Base-by-base conservation (phyloP, 208 protist species). In the Leishmania lainsoni region DNA sequence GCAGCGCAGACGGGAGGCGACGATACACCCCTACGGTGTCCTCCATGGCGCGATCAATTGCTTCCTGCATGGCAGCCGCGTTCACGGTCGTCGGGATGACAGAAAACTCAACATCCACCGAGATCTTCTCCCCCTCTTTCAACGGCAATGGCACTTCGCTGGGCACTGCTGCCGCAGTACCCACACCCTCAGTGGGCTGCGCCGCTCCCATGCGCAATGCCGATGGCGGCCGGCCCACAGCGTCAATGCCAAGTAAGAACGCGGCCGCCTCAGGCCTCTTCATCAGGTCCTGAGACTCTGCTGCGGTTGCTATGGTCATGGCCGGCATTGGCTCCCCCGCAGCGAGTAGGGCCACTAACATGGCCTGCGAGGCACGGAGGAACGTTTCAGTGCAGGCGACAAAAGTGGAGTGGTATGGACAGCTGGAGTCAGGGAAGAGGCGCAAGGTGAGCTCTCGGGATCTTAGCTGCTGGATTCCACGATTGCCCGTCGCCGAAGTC, bases 321-420 rank as follows among this genome's bases (percentile, higher is more conserved):
- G 16, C 8, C 51, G 65, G 63, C 65, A 26, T 65, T 49, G 76
- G 17, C 22, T 22, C 51, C 26, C 74, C 66, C 5, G 42, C 35
- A 32, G 61, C 58, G 32, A 54, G 26, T 66, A 86, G 35, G 65
- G 74, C 58, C 68, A 54, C 42, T 20, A 81, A 35, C 22, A 86
- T 75, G 5, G 66, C 16, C 75, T 51, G 5, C 35, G 79, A 80
- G 32, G 83, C 74, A 42, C 68, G 42, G 49, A 83, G 81, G 65
- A 82, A 83, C 32, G 52, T 78, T n/a, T 76, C 75, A 14, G 78
- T 80, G 78, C 83, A 82, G 78, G 54, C 65, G 0, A 73, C 65
- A 32, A 86, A 86, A 42, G 83, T 78, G 68, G 76, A 80, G 78
- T 88, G 85, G 54, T 79, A 85, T 29, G 81, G 70, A 72, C 85